Evolutionary conservation across 495 filamentous ascomycete species (phyloP).

Genomic region (Hyaloscypha bicolor): DNA sequence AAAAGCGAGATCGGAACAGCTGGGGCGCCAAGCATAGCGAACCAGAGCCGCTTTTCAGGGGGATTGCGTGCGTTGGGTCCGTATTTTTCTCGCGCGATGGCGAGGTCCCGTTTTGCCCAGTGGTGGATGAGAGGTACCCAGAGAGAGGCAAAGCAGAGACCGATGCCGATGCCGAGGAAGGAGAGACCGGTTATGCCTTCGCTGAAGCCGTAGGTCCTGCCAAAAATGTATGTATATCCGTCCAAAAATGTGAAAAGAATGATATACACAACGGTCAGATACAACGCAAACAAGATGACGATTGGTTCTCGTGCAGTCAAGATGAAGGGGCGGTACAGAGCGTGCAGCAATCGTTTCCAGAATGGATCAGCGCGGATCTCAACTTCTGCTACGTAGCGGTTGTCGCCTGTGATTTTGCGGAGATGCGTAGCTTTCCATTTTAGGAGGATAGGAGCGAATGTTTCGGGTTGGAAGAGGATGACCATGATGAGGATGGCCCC

Average conservation of each 20-base stretch:
- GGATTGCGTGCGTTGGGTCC: constrained; percentile 31
- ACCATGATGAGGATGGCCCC: constrained; percentile 57
- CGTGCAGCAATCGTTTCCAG: constrained; percentile 59
- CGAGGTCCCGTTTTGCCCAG: constrained; percentile 52
- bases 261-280: constrained; percentile 66
- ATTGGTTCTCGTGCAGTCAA: constrained; percentile 74
- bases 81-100: constrained; percentile 34
- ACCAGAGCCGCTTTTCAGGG: constrained; percentile 62
- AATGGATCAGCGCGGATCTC: constrained; percentile 65
- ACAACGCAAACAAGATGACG: constrained; percentile 63
- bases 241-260: constrained; percentile 69
- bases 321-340: constrained; percentile 66
- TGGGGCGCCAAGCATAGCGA: constrained; percentile 57
- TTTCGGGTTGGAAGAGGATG: constrained; percentile 69
- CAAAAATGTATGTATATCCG: constrained; percentile 67
- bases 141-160: constrained; percentile 48
- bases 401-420: constrained; percentile 65
- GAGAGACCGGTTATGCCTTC: constrained; percentile 57
- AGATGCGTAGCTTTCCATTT: constrained; percentile 63
- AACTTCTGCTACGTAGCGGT: constrained; percentile 67
- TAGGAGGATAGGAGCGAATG: constrained; percentile 65
- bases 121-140: constrained; percentile 57
- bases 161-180: constrained; percentile 61
- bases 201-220: constrained; percentile 54
- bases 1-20: constrained; percentile 61